A percentile compares a stretch with the other conserved stretches of the same genome.
These are phyloP conservation scores for Nicotiana tomentosiformis DNA, from an alignment of 257 asterid genomes.

Conservation along the genomic window DNA sequence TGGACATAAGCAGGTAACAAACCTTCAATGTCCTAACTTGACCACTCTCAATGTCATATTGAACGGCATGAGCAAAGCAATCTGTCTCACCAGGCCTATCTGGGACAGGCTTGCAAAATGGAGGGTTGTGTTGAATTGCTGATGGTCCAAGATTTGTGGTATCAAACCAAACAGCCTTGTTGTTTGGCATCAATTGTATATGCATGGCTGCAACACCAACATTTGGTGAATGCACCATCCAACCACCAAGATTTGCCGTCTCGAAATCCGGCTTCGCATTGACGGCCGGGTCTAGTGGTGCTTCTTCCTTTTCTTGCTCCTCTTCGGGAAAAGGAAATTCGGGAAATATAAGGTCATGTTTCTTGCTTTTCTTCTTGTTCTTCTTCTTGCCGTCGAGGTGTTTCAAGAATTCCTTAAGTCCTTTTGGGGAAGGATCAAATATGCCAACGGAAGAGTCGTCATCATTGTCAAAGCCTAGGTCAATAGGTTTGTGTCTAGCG, in stretches of 20 bases:
- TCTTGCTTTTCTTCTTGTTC: not conserved
- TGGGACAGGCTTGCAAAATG: constrained; percentile 26
- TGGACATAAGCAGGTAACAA: not conserved
- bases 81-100: constrained; percentile 22
- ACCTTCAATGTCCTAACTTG: constrained; percentile 58
- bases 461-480: not conserved
- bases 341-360: not conserved
- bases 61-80: constrained; percentile 74
- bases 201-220: constrained; percentile 88
- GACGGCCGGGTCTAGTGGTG: not conserved
- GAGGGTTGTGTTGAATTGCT: constrained; percentile 31
- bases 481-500: not conserved
- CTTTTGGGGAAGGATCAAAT: not conserved
- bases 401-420: not conserved
- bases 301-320: not conserved
- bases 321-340: not conserved
- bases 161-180: constrained; percentile 70
- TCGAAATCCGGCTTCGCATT: constrained; percentile 4
- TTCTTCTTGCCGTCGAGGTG: not conserved
- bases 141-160: constrained; percentile 74
- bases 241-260: constrained; percentile 26
- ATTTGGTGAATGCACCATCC: constrained; percentile 46
- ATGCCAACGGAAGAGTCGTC: not conserved
- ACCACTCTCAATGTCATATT: constrained; percentile 57
- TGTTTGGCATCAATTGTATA: constrained; percentile 66